Evolutionary conservation across 305 asterid genomes (phyloP).

Genomic region (Fraxinus sp.): DNA sequence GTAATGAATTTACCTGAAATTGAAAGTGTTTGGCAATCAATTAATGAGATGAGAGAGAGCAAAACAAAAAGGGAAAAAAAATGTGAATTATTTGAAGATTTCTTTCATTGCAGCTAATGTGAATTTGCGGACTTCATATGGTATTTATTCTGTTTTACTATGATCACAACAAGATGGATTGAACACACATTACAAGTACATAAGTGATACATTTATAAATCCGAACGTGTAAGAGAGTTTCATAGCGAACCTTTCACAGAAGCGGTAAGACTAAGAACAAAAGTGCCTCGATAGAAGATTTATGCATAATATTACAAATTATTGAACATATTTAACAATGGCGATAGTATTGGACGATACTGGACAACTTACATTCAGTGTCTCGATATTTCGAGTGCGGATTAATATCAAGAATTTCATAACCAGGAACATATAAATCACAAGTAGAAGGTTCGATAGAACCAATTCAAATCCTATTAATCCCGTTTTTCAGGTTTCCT

Average conservation of each 20-base stretch:
- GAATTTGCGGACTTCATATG: not conserved
- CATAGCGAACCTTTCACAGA: not conserved
- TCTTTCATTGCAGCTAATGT: not conserved
- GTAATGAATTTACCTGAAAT: not conserved
- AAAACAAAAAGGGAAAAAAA: not conserved
- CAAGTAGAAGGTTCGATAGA: not conserved
- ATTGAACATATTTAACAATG: not conserved
- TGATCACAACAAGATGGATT: not conserved
- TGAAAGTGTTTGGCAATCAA: not conserved
- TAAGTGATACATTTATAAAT: not conserved
- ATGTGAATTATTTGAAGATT: not conserved
- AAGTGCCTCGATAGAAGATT: not conserved
- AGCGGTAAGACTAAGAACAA: not conserved
- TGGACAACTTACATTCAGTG: not conserved
- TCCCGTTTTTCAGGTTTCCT: slow-evolving; percentile 58
- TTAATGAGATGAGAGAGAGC: not conserved
- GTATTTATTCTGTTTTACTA: not conserved
- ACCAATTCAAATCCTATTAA: slow-evolving; percentile 38
- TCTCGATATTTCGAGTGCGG: not conserved
- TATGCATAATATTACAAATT: not conserved
- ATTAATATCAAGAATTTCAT: slow-evolving; percentile 21
- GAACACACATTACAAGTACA: not conserved
- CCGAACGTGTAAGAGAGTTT: not conserved
- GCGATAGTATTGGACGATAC: not conserved
- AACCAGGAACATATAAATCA: not conserved